Evolutionary conservation across 768 basidiomycete species (phyloP), one percentile per base, ranked within the genome.

Genomic region (Lentinula guzmanii): DNA sequence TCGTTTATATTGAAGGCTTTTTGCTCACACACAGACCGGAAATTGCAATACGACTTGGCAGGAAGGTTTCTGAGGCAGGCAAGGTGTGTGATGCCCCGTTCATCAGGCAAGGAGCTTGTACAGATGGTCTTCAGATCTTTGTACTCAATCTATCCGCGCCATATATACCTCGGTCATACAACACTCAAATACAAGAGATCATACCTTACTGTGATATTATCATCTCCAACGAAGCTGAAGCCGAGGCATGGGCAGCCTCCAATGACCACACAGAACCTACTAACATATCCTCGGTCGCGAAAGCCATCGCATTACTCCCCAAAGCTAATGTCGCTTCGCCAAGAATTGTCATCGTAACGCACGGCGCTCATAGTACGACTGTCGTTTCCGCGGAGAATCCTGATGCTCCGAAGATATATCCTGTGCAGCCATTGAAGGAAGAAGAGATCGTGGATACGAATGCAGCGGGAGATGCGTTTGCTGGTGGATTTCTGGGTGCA

Each of bases 401-500:
- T 6, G 75, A 76, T 11, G 72, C 72, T 55, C 72, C 75, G 45
- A 79, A 81, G 72, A 66, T 74, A 33, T 82, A 72, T 70, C 58
- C 73, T 11, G 85, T 89, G 39, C 66, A 69, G 50, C 72, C 74
- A 56, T 74, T 88, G 37, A 52, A 67, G 51, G 71, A 70, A 52
- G 75, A 72, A 48, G 62, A 78, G 69, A 87, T 88, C 63, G 84
- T 89, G 64, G 89, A 91, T 71, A 91, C 89, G 61, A 91, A 91
- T 71, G 89, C 86, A 33, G 89, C 89, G 1, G 89, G 89, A 35
- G 89, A 91, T 68, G 86, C 85, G 55, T 91, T 91, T 65, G 87
- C 89, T 11, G 89, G 63, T 52, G 90, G 85, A 41, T 89, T 91
- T 81, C 73, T 90, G 55, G 89, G 85, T 42, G 88, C 86, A 11